Conservation (phyloP, 257 asterid genomes). For the Petunia secreta region DNA sequence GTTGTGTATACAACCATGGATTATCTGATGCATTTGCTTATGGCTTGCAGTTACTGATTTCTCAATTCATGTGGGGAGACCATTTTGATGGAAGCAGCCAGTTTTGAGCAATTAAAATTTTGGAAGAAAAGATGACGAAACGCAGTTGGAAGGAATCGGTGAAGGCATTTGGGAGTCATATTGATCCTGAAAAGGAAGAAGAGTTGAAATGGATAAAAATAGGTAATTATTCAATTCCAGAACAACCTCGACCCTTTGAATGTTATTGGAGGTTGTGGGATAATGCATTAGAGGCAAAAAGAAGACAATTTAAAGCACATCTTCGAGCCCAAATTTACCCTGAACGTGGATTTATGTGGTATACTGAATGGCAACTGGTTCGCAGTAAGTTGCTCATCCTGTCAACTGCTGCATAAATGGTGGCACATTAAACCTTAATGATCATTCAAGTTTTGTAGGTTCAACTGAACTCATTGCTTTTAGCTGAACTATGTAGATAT, state of each 20-base stretch:
- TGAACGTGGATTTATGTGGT: constrained; percentile 29
- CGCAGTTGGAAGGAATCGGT: constrained; percentile 54
- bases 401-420: constrained; percentile 26
- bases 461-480: background rate
- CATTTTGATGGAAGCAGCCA: background rate
- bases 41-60: background rate
- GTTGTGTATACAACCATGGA: background rate
- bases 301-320: constrained; percentile 34
- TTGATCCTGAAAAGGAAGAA: constrained; percentile 70
- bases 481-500: background rate
- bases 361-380: constrained; percentile 32
- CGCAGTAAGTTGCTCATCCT: constrained; percentile 44
- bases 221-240: constrained; percentile 51
- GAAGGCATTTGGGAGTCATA: constrained; percentile 49
- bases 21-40: background rate
- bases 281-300: constrained; percentile 26
- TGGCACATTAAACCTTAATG: background rate
- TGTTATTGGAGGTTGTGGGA: constrained; percentile 38
- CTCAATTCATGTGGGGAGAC: background rate
- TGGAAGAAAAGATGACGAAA: constrained; percentile 38
- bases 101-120: background rate
- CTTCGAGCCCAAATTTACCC: constrained; percentile 20
- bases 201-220: constrained; percentile 60
- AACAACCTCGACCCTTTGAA: constrained; percentile 34
- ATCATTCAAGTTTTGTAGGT: background rate